These are phyloP conservation scores for Emericellopsis cladophorae DNA, from an alignment of 2,329 filamentous ascomycete genomes.

Conservation along the genomic window DNA sequence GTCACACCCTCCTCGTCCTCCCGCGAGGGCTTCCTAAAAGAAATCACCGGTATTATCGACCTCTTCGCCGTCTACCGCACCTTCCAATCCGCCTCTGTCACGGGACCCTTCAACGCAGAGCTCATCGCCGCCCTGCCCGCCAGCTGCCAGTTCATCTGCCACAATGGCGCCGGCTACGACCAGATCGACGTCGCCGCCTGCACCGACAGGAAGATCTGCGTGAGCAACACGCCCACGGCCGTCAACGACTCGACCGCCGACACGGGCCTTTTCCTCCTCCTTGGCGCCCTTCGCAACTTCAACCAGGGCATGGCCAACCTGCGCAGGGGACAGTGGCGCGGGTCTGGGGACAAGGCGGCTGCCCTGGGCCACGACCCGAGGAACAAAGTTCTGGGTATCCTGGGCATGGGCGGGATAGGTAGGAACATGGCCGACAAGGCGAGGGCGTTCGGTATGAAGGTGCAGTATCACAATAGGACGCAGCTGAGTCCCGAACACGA, in stretches of 20 bases:
- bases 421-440: constrained; percentile 65
- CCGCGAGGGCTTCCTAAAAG: constrained; percentile 55
- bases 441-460: constrained; percentile 61
- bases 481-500: constrained; percentile 42
- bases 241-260: constrained; percentile 77
- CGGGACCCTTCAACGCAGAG: constrained; percentile 59
- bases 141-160: constrained; percentile 44
- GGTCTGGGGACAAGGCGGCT: constrained; percentile 23
- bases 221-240: constrained; percentile 72
- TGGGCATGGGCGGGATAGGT: constrained; percentile 82
- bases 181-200: constrained; percentile 65
- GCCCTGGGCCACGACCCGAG: constrained; percentile 64
- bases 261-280: constrained; percentile 8
- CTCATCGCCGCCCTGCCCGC: constrained; percentile 45
- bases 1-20: constrained; percentile 46
- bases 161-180: constrained; percentile 73
- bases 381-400: constrained; percentile 66
- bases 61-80: constrained; percentile 58
- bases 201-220: constrained; percentile 49
- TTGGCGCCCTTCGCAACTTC: constrained; percentile 68
- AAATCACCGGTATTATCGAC: constrained; percentile 54
- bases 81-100: constrained; percentile 49
- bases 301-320: constrained; percentile 52
- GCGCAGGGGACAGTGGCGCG: constrained; percentile 56
- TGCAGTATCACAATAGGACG: constrained; percentile 63